phyloP scores from a whole-genome alignment of 2,329 filamentous ascomycete genomes.

The Xylariaceae sp. region DNA sequence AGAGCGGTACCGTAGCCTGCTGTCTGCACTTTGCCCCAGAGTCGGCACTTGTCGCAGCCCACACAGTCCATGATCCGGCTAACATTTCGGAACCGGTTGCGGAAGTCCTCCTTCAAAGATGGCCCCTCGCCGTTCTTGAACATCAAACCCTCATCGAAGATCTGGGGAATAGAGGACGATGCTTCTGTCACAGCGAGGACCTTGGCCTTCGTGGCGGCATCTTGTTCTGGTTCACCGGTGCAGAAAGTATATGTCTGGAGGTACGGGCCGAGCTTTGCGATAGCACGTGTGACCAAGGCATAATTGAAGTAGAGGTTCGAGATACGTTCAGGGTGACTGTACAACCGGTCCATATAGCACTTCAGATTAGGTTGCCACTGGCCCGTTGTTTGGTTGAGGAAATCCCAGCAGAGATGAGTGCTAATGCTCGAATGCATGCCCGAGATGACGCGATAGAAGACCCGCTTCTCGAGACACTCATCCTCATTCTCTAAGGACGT shows the following conservation, averaged over 20 bases:
- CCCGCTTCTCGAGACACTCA: slow-evolving; percentile 95
- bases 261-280: slow-evolving; percentile 82
- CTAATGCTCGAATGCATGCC: slow-evolving; percentile 99
- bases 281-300: slow-evolving; percentile 83
- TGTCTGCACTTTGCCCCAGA: slow-evolving; percentile 97
- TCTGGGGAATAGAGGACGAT: slow-evolving; percentile 65
- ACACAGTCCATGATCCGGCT: slow-evolving; percentile 98
- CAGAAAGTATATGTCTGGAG: slow-evolving; percentile 86
- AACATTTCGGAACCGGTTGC: slow-evolving; percentile 93
- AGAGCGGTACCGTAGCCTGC: slow-evolving; percentile 90
- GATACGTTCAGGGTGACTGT: slow-evolving; percentile 80
- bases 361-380: slow-evolving; percentile 85
- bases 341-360: slow-evolving; percentile 84
- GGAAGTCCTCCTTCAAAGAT: slow-evolving; percentile 91
- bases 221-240: slow-evolving; percentile 74
- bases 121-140: slow-evolving; percentile 74
- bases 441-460: slow-evolving; percentile 91
- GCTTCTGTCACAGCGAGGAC: slow-evolving; percentile 69
- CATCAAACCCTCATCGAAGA: slow-evolving; percentile 95
- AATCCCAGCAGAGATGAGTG: slow-evolving; percentile 92
- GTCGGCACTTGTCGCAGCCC: slow-evolving; percentile 94
- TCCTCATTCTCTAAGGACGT: slow-evolving; percentile 74
- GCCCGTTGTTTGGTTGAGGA: slow-evolving; percentile 90
- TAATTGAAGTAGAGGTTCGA: slow-evolving; percentile 99
- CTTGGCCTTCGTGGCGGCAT: slow-evolving; percentile 72